These are phyloP conservation scores for Talaromyces marneffei DNA, from an alignment of 2,329 filamentous ascomycete genomes.

Conservation along the genomic window DNA sequence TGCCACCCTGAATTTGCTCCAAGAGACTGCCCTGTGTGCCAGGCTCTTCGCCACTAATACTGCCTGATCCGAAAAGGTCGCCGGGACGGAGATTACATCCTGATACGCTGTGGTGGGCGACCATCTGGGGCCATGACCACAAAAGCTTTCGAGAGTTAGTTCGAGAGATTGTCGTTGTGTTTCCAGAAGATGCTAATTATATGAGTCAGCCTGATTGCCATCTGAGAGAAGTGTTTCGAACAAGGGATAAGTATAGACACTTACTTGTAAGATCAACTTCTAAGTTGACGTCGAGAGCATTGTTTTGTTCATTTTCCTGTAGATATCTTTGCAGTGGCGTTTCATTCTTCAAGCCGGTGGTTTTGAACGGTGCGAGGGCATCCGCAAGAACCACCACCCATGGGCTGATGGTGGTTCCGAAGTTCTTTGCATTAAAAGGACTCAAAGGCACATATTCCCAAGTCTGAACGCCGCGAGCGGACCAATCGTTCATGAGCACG, in stretches of 20 bases:
- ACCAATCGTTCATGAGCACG: constrained; percentile 84
- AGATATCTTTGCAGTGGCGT: constrained; percentile 60
- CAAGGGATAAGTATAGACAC: neutral
- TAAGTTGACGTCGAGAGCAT: constrained; percentile 63
- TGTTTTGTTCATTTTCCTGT: constrained; percentile 51
- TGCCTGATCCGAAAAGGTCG: constrained; percentile 3
- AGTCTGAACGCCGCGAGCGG: constrained; percentile 70
- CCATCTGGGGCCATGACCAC: constrained; percentile 4
- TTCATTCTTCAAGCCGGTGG: constrained; percentile 46
- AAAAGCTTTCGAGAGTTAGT: neutral
- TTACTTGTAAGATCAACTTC: constrained; percentile 50
- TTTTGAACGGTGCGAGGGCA: constrained; percentile 63
- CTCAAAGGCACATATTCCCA: constrained; percentile 82
- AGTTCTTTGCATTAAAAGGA: constrained; percentile 80
- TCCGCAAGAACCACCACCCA: constrained; percentile 77
- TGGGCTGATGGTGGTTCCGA: constrained; percentile 68
- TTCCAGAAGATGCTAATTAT: neutral
- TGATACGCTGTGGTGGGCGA: neutral
- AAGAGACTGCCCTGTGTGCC: constrained; percentile 5
- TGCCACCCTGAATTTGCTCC: constrained; percentile 2
- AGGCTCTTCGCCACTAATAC: neutral
- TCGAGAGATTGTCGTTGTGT: neutral
- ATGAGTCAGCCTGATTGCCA: neutral
- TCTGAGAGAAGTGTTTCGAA: neutral
- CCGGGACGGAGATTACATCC: neutral